Percentiles rank a stretch among this genome's conserved stretches.
Conservation (phyloP, 164 flowering plant species). For the Protea cynaroides region DNA sequence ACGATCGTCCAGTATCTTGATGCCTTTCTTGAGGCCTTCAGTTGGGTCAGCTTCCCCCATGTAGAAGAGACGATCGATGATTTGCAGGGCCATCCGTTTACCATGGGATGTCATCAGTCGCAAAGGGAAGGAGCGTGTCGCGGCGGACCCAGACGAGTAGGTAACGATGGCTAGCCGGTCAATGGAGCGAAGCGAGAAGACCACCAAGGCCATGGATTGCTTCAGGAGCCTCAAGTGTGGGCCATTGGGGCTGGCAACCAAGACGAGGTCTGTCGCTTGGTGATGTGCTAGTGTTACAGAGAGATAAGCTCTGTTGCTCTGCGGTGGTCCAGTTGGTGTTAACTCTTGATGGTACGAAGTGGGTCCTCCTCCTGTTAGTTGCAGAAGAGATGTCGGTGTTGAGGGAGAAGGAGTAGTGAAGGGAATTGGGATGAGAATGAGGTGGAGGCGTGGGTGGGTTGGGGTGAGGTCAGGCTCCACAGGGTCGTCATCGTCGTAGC, state of each 20-base stretch:
- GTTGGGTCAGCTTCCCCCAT: slow-evolving; percentile 73
- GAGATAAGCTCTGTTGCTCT: slow-evolving; percentile 37
- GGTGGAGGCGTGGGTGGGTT: slow-evolving; percentile 39
- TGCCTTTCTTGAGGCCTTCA: slow-evolving; percentile 71
- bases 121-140: slow-evolving; percentile 72
- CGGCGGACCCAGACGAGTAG: slow-evolving; percentile 66
- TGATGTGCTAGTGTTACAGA: slow-evolving; percentile 54
- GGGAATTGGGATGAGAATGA: slow-evolving; percentile 39
- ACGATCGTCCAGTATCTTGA: slow-evolving; percentile 64
- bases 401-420: slow-evolving; percentile 14
- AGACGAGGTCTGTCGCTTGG: slow-evolving; percentile 64
- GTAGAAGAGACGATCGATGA: slow-evolving; percentile 74
- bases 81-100: slow-evolving; percentile 74
- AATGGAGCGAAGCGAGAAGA: slow-evolving; percentile 68
- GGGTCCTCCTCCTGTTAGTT: neutral
- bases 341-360: slow-evolving; percentile 6
- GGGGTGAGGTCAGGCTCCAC: slow-evolving; percentile 45
- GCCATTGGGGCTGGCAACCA: slow-evolving; percentile 76
- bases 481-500: slow-evolving; percentile 74
- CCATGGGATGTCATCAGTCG: slow-evolving; percentile 81
- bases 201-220: slow-evolving; percentile 78
- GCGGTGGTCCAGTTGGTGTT: slow-evolving; percentile 11
- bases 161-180: slow-evolving; percentile 80
- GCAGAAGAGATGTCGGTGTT: slow-evolving; percentile 7
- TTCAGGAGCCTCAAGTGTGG: slow-evolving; percentile 80